Percentiles rank a stretch among this genome's conserved stretches.
These are phyloP conservation scores for Leishmania mexicana DNA, from an alignment of 208 protist species.

Conservation along the genomic window DNA sequence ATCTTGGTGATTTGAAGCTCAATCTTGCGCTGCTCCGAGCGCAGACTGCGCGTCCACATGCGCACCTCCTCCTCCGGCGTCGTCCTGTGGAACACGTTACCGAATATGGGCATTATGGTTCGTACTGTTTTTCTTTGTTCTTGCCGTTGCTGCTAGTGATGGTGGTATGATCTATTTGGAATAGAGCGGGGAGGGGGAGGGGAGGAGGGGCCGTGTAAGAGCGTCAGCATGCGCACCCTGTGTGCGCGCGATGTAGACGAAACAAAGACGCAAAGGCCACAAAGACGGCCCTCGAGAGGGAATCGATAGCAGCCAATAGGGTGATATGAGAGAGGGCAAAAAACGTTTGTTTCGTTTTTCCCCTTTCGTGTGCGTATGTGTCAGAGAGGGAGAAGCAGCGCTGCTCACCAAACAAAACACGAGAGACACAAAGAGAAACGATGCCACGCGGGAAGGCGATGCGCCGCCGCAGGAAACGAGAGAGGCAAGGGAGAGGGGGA, in stretches of 20 bases:
- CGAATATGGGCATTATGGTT: slow-evolving; percentile 42
- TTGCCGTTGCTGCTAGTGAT: not conserved
- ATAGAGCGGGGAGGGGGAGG: not conserved
- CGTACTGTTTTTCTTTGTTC: not conserved
- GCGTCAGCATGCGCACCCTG: not conserved
- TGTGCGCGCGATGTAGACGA: not conserved
- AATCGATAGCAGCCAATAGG: not conserved
- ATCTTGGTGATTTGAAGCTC: slow-evolving; percentile 85
- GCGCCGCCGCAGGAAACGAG: not conserved
- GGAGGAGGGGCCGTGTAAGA: not conserved
- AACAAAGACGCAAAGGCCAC: not conserved
- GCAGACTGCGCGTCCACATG: slow-evolving; percentile 76
- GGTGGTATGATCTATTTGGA: not conserved
- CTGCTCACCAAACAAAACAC: not conserved
- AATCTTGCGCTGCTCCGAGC: slow-evolving; percentile 81
- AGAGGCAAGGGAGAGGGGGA: not conserved
- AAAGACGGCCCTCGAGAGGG: not conserved
- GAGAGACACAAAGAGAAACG: not conserved
- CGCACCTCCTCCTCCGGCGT: slow-evolving; percentile 79
- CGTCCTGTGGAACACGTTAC: slow-evolving; percentile 58
- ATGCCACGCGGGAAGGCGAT: not conserved
- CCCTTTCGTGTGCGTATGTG: not conserved
- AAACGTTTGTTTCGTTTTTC: not conserved
- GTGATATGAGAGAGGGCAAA: not conserved
- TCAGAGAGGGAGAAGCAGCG: not conserved